phyloP scores from a whole-genome alignment of 768 basidiomycete genomes.

The Daedalea quercina region DNA sequence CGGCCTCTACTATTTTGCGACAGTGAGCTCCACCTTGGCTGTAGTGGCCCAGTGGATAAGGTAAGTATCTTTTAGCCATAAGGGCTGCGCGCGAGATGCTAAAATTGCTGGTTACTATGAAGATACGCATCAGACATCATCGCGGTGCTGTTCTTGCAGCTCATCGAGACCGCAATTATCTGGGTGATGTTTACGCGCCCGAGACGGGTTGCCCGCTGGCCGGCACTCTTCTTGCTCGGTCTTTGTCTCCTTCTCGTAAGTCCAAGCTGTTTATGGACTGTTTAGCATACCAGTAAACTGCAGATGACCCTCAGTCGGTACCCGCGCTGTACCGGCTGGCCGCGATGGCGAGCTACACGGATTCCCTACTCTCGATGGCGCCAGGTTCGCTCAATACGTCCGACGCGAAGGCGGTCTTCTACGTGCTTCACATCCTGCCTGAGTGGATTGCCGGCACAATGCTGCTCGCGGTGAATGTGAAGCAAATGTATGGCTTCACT shows the following conservation, averaged over 20 bases:
- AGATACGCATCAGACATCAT: conserved; percentile 5
- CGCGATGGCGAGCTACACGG: conserved; percentile 8
- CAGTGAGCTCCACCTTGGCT: not conserved
- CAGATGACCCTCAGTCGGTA: not conserved
- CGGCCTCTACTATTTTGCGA: conserved; percentile 1
- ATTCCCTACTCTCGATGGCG: conserved; percentile 5
- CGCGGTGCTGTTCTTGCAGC: not conserved
- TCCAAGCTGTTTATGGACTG: not conserved
- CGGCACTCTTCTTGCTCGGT: not conserved
- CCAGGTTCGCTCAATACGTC: conserved; percentile 10
- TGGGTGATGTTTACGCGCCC: conserved; percentile 7
- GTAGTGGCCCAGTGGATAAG: conserved; percentile 1
- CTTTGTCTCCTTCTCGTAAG: conserved; percentile 6
- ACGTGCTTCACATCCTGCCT: conserved; percentile 12
- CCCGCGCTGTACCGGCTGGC: conserved; percentile 8
- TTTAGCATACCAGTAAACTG: not conserved
- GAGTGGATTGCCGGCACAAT: conserved; percentile 9
- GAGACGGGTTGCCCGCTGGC: not conserved
- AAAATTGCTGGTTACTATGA: not conserved
- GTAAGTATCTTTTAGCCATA: conserved; percentile 2
- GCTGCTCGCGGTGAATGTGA: conserved; percentile 6
- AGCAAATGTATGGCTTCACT: conserved; percentile 3
- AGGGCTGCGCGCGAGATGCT: not conserved
- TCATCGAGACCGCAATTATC: not conserved
- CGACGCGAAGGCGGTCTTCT: conserved; percentile 7